Evolutionary conservation across 139 green algal genomes (phyloP).

Genomic region (Diplosphaera chodatii): DNA sequence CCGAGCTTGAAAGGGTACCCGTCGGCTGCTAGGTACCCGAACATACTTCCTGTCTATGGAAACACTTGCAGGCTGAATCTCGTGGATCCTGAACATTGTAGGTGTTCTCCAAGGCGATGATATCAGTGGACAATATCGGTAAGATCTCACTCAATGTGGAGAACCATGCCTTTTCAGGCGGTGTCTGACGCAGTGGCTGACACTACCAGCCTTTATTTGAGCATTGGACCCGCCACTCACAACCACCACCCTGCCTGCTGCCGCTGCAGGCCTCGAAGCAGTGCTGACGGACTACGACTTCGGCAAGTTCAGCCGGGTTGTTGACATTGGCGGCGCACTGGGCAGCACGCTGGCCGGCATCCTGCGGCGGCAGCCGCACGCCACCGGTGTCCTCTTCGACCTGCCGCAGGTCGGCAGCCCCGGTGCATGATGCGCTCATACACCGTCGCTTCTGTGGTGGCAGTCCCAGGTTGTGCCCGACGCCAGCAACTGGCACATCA

Average conservation of each 20-base stretch:
- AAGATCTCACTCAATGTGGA: neutral
- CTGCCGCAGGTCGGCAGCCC: conserved; percentile 13
- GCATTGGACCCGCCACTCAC: too few relatives aligned
- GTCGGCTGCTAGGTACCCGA: neutral
- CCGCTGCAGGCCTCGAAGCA: neutral
- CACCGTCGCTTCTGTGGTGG: neutral
- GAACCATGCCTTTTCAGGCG: neutral
- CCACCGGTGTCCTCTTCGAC: conserved; percentile 9
- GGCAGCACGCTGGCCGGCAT: conserved; percentile 7
- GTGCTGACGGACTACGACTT: conserved; percentile 4
- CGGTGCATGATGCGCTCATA: too few relatives aligned
- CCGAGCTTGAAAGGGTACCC: too few relatives aligned
- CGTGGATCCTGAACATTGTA: neutral
- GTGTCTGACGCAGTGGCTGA: neutral
- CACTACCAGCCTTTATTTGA: neutral
- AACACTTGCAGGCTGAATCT: neutral
- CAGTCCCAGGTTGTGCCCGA: neutral
- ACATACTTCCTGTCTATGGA: too few relatives aligned
- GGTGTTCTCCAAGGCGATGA: neutral
- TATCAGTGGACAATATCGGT: neutral
- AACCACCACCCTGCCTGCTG: too few relatives aligned
- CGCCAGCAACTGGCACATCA: too few relatives aligned
- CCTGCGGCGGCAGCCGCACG: neutral
- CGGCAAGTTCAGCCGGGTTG: neutral
- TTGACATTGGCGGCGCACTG: conserved; percentile 10